A percentile compares a stretch with the other conserved stretches of the same genome.
Evolutionary conservation across 352 stramenopile genomes (phyloP).

Genomic region (Phytophthora sojae): DNA sequence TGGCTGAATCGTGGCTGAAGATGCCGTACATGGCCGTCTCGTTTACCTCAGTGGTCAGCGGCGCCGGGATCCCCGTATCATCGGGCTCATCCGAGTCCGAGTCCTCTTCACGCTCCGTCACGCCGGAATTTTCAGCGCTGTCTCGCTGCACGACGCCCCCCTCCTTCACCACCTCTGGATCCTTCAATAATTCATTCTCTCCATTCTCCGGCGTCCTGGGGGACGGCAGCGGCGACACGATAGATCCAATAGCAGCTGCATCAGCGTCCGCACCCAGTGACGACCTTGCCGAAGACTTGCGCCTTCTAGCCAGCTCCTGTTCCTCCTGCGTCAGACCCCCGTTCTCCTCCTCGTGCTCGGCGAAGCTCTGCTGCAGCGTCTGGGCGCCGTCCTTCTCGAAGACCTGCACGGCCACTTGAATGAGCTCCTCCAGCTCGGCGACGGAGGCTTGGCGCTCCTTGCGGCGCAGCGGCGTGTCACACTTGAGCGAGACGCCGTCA

Average conservation of each 20-base stretch:
- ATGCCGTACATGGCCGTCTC: slow-evolving; percentile 66
- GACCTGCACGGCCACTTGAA: slow-evolving; percentile 77
- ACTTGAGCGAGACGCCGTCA: slow-evolving; percentile 48
- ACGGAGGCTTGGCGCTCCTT: slow-evolving; percentile 58
- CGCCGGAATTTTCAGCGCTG: slow-evolving; percentile 30
- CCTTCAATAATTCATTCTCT: slow-evolving; percentile 2
- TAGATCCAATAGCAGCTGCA: not conserved
- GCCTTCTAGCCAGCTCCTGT: slow-evolving; percentile 8
- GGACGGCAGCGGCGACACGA: slow-evolving; percentile 36
- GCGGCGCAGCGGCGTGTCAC: slow-evolving; percentile 44
- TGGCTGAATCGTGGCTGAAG: slow-evolving; percentile 80
- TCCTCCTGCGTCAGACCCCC: not conserved
- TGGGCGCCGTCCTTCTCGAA: slow-evolving; percentile 76
- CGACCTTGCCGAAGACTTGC: slow-evolving; percentile 49
- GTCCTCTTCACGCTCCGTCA: slow-evolving; percentile 38
- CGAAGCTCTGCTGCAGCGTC: slow-evolving; percentile 74
- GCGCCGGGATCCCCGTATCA: slow-evolving; percentile 44
- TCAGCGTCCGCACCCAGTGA: slow-evolving; percentile 28
- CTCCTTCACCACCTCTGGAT: slow-evolving; percentile 6
- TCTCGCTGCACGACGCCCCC: slow-evolving; percentile 9
- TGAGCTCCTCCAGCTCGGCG: slow-evolving; percentile 77
- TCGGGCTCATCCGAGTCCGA: slow-evolving; percentile 49
- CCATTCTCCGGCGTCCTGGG: slow-evolving; percentile 28
- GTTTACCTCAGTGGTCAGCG: slow-evolving; percentile 47
- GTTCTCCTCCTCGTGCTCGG: slow-evolving; percentile 49